Conservation (phyloP, 192 early-diverging fungal species). For the Backusella tarrabulga region DNA sequence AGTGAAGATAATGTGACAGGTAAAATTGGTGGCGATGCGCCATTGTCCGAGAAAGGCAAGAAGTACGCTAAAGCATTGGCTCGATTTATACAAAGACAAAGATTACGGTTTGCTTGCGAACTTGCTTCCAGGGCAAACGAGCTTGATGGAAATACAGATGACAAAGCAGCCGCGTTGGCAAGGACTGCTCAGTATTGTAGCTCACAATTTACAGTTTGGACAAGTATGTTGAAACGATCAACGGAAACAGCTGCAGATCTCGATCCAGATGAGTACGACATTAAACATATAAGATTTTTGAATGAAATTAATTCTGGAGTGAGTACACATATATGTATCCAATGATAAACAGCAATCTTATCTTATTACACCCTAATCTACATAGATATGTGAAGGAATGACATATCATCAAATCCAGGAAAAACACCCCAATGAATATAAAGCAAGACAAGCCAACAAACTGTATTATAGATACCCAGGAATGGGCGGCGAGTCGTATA, state of each 20-base stretch:
- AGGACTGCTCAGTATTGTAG: conserved; percentile 68
- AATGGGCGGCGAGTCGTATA: conserved; percentile 91
- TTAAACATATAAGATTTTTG: conserved; percentile 76
- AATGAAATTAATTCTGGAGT: conserved; percentile 94
- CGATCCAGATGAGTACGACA: conserved; percentile 74
- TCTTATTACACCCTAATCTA: conserved; percentile 3
- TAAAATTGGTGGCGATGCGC: conserved; percentile 68
- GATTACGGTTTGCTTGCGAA: conserved; percentile 47
- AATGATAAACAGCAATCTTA: background rate
- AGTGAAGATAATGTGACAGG: conserved; percentile 80
- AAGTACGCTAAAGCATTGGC: conserved; percentile 75
- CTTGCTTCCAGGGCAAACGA: conserved; percentile 17
- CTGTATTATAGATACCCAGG: conserved; percentile 95
- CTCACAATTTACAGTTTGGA: conserved; percentile 71
- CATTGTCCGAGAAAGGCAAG: conserved; percentile 67
- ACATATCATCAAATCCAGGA: conserved; percentile 79
- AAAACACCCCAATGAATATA: conserved; percentile 78
- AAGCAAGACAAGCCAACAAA: conserved; percentile 81
- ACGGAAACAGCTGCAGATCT: conserved; percentile 83
- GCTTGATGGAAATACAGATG: background rate
- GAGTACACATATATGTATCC: background rate
- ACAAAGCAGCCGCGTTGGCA: conserved; percentile 58
- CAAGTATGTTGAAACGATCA: conserved; percentile 81
- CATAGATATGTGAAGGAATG: conserved; percentile 64
- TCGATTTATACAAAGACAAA: conserved; percentile 69